Conservation (phyloP, 2,329 filamentous ascomycete species). For the Coniella lustricola region DNA sequence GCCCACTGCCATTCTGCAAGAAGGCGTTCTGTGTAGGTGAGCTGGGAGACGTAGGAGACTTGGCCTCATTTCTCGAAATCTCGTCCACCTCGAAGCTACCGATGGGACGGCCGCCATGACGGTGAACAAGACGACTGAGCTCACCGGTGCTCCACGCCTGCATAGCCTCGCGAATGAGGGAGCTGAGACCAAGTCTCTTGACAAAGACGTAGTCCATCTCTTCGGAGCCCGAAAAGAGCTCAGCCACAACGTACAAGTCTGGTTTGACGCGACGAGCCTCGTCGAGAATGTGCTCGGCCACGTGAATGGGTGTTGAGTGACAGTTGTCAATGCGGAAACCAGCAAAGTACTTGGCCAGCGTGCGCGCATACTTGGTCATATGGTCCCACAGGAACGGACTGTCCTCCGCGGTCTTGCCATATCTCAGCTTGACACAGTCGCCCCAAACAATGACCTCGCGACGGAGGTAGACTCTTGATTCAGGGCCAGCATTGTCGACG, state of each 20-base stretch:
- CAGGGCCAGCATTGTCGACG: slow-evolving; percentile 83
- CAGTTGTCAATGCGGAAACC: slow-evolving; percentile 98
- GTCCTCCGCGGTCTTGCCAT: slow-evolving; percentile 72
- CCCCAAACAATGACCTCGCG: slow-evolving; percentile 97
- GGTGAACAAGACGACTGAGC: slow-evolving; percentile 85
- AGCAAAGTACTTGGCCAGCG: slow-evolving; percentile 90
- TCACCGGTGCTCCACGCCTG: slow-evolving; percentile 95
- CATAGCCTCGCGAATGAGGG: slow-evolving; percentile 94
- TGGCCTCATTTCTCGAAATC: slow-evolving; percentile 55
- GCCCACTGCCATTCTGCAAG: slow-evolving; percentile 26
- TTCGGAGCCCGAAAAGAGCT: slow-evolving; percentile 92
- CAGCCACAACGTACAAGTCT: slow-evolving; percentile 85
- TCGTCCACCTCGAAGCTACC: slow-evolving; percentile 96
- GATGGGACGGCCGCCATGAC: slow-evolving; percentile 87
- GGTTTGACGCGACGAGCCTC: slow-evolving; percentile 84
- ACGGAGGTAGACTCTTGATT: slow-evolving; percentile 87
- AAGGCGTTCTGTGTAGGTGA: slow-evolving; percentile 23
- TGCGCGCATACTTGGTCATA: slow-evolving; percentile 86
- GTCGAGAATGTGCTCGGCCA: slow-evolving; percentile 91
- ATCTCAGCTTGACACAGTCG: slow-evolving; percentile 94
- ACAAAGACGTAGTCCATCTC: slow-evolving; percentile 96
- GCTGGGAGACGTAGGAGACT: slow-evolving; percentile 24
- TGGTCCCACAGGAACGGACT: slow-evolving; percentile 93
- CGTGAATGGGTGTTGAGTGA: slow-evolving; percentile 89
- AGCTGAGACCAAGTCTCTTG: slow-evolving; percentile 82